Evolutionary conservation across 2,329 filamentous ascomycete genomes (phyloP).

Genomic region (Botryosphaeria dothidea): DNA sequence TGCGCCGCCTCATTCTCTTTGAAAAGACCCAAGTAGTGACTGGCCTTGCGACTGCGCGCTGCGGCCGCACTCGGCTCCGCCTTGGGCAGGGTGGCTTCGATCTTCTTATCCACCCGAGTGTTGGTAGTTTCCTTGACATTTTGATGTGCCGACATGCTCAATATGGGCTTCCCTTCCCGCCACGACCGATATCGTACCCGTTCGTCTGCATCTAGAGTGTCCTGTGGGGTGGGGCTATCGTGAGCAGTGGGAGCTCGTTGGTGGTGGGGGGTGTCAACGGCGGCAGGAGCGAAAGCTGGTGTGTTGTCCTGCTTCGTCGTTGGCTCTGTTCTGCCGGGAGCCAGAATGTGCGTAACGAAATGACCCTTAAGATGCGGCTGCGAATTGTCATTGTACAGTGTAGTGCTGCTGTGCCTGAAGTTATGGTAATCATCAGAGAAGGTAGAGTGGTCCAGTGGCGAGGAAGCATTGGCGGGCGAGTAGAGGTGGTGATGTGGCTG

Average conservation of each 20-base stretch:
- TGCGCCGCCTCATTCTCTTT: slow-evolving; percentile 61
- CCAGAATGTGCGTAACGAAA: slow-evolving; percentile 30
- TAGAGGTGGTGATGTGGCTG: slow-evolving; percentile 32
- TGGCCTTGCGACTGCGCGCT: slow-evolving; percentile 64
- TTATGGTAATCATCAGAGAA: slow-evolving; percentile 17
- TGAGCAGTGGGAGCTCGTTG: slow-evolving; percentile 34
- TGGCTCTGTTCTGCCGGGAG: slow-evolving; percentile 25
- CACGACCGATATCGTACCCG: slow-evolving; percentile 50
- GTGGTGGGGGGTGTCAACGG: slow-evolving; percentile 37
- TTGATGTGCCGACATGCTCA: slow-evolving; percentile 39
- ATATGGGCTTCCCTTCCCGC: slow-evolving; percentile 49
- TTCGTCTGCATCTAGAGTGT: slow-evolving; percentile 40
- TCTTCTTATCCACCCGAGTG: slow-evolving; percentile 59
- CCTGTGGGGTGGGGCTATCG: slow-evolving; percentile 20
- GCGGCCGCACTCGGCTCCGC: slow-evolving; percentile 54
- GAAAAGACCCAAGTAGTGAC: slow-evolving; percentile 66
- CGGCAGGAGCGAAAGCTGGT: slow-evolving; percentile 28
- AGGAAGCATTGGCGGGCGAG: slow-evolving; percentile 21
- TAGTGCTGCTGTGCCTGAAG: slow-evolving; percentile 16
- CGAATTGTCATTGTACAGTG: slow-evolving; percentile 29
- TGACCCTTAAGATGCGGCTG: slow-evolving; percentile 34
- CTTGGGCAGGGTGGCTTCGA: slow-evolving; percentile 63
- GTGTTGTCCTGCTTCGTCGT: slow-evolving; percentile 29
- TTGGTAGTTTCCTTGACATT: slow-evolving; percentile 44
- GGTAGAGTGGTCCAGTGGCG: slow-evolving; percentile 17